Base-by-base conservation (phyloP, 202 grass and related monocot species). In the Miscanthus sacchariflorus region DNA sequence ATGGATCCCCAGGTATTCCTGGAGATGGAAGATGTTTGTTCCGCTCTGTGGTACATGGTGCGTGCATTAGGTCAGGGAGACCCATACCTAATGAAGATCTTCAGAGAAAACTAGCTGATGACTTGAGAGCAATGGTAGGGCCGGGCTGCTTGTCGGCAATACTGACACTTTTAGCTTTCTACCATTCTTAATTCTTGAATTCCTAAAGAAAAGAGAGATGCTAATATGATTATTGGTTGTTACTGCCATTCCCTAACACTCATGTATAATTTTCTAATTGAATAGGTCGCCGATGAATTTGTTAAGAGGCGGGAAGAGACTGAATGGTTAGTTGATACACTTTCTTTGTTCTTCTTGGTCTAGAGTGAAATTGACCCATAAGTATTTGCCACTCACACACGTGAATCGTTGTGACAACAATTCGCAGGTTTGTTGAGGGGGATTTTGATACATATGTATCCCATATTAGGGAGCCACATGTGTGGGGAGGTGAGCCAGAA, bases 21-120 rank as follows among this genome's bases (percentile, higher is more conserved):
- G 97, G 97, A 87, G 94, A 99, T 87, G 94, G 93, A 70, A 92
- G 97, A 49, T 99, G 97, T 43, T 88, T 99, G 56, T 96, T 99
- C 83, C 92, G 93, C 63, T 96, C 97, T 8, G 85, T 93, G 50
- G 88, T 89, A 80, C 94, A 96, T 85, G 97, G 94, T 46, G 91
- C 94, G 4, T 91, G 91, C 28, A 27, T 91, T 70, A 74, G 93
- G 12, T 86, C 86, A 12, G 88, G 92, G 65, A 85, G 79, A 68
- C 67, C 89, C 17, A 52, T 86, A 72, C 97, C 94, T 67, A 84
- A 85, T 74, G 88, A 96, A 70, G 76, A 88, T 72, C 88, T 96
- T 91, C 91, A 96, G 88, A 89, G 88, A 83, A 91, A 93, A 72
- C 84, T 99, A 35, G 94, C 94, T 59, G 97, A 99, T 91, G 93